Evolutionary conservation across 2,329 filamentous ascomycete species (phyloP).

Genomic region (Harringtonia aguacate): DNA sequence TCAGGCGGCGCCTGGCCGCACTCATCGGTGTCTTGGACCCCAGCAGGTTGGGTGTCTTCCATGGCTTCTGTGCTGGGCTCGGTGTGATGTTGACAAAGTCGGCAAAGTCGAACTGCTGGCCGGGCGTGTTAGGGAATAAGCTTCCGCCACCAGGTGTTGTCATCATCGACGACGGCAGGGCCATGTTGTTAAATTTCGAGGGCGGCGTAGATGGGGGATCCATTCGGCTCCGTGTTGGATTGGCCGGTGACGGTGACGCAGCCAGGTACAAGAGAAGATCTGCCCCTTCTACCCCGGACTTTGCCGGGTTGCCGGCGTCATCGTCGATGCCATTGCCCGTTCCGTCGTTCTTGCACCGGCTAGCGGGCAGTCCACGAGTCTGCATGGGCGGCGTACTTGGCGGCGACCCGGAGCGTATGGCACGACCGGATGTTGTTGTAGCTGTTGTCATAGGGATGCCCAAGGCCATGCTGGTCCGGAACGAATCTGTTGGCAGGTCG

Average conservation of each 20-base stretch:
- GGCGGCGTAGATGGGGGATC: slow-evolving; percentile 69
- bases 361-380: slow-evolving; percentile 33
- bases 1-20: slow-evolving; percentile 64
- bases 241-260: slow-evolving; percentile 80
- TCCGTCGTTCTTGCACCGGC: slow-evolving; percentile 39
- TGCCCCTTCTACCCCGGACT: slow-evolving; percentile 64
- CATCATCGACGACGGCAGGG: slow-evolving; percentile 76
- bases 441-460: not conserved
- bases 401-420: slow-evolving; percentile 57
- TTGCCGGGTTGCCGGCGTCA: slow-evolving; percentile 9
- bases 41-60: slow-evolving; percentile 62
- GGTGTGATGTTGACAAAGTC: slow-evolving; percentile 98
- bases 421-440: slow-evolving; percentile 19
- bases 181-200: slow-evolving; percentile 54
- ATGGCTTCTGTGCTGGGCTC: slow-evolving; percentile 81
- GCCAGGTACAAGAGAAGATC: slow-evolving; percentile 77
- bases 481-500: slow-evolving; percentile 66
- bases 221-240: slow-evolving; percentile 45
- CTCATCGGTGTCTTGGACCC: slow-evolving; percentile 45
- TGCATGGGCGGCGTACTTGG: slow-evolving; percentile 72
- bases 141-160: slow-evolving; percentile 67
- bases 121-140: slow-evolving; percentile 65
- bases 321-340: slow-evolving; percentile 15
- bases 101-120: slow-evolving; percentile 79
- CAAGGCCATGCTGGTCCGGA: slow-evolving; percentile 35